phyloP scores from a whole-genome alignment of 495 filamentous ascomycete species.

The Annulohypoxylon maeteangense region DNA sequence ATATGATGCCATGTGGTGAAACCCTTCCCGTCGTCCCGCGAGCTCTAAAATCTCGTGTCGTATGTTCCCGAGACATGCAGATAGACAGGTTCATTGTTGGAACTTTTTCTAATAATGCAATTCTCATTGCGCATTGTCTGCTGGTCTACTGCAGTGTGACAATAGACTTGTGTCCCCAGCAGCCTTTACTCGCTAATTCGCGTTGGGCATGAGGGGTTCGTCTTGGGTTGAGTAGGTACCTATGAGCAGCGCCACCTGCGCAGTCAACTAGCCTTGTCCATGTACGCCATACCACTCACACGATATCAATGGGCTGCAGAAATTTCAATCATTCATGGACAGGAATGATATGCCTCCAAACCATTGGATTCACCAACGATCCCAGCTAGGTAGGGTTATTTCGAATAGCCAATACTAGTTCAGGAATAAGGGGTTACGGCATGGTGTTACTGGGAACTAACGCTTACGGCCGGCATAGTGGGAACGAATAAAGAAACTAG shows the following conservation, averaged over 20 bases:
- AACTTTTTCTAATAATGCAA: conserved; percentile 7
- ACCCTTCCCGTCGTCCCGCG: conserved; percentile 14
- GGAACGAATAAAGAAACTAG: neutral
- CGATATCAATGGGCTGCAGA: neutral
- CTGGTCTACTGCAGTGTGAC: neutral
- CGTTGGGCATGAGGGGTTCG: conserved; percentile 5
- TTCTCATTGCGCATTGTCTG: neutral
- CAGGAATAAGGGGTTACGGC: neutral
- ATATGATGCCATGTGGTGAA: conserved; percentile 19
- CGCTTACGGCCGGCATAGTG: neutral
- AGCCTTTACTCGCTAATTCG: neutral
- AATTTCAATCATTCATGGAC: neutral
- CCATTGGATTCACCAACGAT: neutral
- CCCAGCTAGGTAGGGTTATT: neutral
- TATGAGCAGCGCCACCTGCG: neutral
- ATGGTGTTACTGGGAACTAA: neutral
- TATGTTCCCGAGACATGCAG: conserved; percentile 32
- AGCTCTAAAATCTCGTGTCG: neutral
- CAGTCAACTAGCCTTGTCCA: neutral
- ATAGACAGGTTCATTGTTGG: conserved; percentile 9
- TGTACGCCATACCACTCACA: too few relatives aligned
- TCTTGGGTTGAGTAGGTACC: conserved; percentile 1
- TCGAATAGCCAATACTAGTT: neutral
- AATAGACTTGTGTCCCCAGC: neutral
- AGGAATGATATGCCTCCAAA: neutral